phyloP scores from a whole-genome alignment of 2,329 filamentous ascomycete species.

The Aotearoamyces nothofagi region DNA sequence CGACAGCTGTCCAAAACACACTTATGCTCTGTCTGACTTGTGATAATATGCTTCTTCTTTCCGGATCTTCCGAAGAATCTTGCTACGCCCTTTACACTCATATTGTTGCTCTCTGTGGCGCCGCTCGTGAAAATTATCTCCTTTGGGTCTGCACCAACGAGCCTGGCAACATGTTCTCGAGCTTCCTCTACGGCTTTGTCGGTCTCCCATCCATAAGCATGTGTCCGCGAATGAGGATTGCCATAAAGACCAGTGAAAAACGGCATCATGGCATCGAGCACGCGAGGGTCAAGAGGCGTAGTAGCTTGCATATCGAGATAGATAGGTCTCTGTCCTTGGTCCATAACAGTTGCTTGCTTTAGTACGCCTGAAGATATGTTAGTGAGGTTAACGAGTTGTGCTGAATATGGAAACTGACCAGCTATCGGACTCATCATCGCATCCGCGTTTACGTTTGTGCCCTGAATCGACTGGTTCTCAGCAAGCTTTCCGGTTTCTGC shows the following conservation, averaged over 20 bases:
- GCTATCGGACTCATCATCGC: constrained; percentile 71
- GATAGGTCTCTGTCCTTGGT: constrained; percentile 83
- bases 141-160: constrained; percentile 91
- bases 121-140: constrained; percentile 99
- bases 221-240: constrained; percentile 92
- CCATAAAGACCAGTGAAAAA: constrained; percentile 89
- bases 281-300: constrained; percentile 84
- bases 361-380: constrained; percentile 56
- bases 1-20: constrained; percentile 95
- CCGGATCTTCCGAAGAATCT: constrained; percentile 84
- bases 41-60: constrained; percentile 98
- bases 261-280: constrained; percentile 92
- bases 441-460: constrained; percentile 21
- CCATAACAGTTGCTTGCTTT: constrained; percentile 85
- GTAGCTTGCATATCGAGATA: constrained; percentile 98
- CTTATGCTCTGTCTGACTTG: constrained; percentile 95
- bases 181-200: constrained; percentile 88
- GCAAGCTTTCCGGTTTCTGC: constrained; percentile 23
- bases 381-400: too few species aligned
- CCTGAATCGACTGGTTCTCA: constrained; percentile 12
- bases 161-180: constrained; percentile 62
- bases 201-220: constrained; percentile 97
- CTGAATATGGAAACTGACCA: too few species aligned
- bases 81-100: constrained; percentile 97
- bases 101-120: constrained; percentile 97